A percentile compares a stretch with the other conserved stretches of the same genome.
phyloP scores from a whole-genome alignment of 1,139 yeast genomes.

The Yamadazyma friedrichii region DNA sequence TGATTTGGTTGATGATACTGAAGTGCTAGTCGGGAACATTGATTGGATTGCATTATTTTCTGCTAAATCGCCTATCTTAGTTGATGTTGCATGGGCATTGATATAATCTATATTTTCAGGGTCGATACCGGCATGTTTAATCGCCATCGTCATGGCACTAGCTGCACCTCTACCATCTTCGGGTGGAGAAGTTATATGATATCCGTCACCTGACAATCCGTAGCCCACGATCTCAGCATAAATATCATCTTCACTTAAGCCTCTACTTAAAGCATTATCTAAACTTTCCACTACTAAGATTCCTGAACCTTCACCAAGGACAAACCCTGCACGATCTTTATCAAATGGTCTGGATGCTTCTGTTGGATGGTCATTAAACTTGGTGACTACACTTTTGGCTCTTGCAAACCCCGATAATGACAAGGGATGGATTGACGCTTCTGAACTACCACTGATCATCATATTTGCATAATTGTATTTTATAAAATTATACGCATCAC shows the following conservation, averaged over 20 bases:
- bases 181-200: conserved; percentile 90
- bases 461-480: conserved; percentile 77
- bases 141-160: conserved; percentile 78
- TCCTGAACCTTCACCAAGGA: conserved; percentile 92
- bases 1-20: conserved; percentile 84
- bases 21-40: conserved; percentile 39
- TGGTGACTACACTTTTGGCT: conserved; percentile 76
- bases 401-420: conserved; percentile 91
- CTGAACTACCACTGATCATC: conserved; percentile 93
- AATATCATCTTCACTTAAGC: conserved; percentile 51
- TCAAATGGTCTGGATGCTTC: conserved; percentile 90
- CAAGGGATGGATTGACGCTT: conserved; percentile 82
- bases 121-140: conserved; percentile 44
- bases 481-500: conserved; percentile 86
- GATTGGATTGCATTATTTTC: conserved; percentile 74
- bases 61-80: conserved; percentile 83
- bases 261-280: conserved; percentile 70
- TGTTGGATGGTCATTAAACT: conserved; percentile 58
- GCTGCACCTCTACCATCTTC: conserved; percentile 83
- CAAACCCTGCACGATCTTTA: conserved; percentile 75
- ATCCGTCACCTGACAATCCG: conserved; percentile 89
- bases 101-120: conserved; percentile 64
- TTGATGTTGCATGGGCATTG: conserved; percentile 97
- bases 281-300: conserved; percentile 71
- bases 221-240: conserved; percentile 85